phyloP scores from a whole-genome alignment of 2,329 filamentous ascomycete genomes.

The Phialophora chinensis region DNA sequence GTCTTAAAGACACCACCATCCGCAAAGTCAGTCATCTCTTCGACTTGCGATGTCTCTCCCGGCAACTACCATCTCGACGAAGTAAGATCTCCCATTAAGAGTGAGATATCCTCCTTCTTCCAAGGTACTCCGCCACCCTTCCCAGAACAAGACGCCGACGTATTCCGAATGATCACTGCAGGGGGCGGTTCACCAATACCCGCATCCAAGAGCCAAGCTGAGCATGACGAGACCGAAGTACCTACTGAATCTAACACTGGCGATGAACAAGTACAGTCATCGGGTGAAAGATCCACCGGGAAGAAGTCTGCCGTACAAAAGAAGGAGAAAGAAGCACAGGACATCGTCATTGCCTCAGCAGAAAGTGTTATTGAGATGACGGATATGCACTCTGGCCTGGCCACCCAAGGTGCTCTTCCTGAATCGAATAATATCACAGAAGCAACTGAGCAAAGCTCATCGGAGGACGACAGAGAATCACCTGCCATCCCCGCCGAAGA shows the following conservation, averaged over 20 bases:
- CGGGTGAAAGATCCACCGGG: slow-evolving; percentile 5
- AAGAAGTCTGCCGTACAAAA: slow-evolving; percentile 3
- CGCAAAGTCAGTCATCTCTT: slow-evolving; percentile 23
- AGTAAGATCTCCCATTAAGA: slow-evolving; percentile 19
- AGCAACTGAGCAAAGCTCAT: neutral
- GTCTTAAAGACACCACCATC: slow-evolving; percentile 21
- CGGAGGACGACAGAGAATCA: slow-evolving; percentile 2
- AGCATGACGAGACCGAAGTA: slow-evolving; percentile 8
- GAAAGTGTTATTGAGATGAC: slow-evolving; percentile 2
- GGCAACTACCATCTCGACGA: slow-evolving; percentile 10
- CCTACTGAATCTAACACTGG: neutral
- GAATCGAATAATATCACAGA: slow-evolving; percentile 7
- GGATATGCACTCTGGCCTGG: slow-evolving; percentile 9
- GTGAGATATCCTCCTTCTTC: slow-evolving; percentile 27
- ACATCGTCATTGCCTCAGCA: neutral
- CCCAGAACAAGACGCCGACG: slow-evolving; percentile 12
- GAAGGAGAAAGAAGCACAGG: slow-evolving; percentile 1
- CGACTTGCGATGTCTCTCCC: slow-evolving; percentile 26
- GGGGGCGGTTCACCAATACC: slow-evolving; percentile 26
- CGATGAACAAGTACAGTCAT: slow-evolving; percentile 9
- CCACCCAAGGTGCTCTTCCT: slow-evolving; percentile 10
- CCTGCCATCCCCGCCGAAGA: neutral
- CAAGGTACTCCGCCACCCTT: slow-evolving; percentile 22
- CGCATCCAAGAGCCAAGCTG: slow-evolving; percentile 1
- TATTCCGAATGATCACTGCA: slow-evolving; percentile 26